Conservation (phyloP, 1,284 basidiomycete genomes). For the Cryptococcus sp. region DNA sequence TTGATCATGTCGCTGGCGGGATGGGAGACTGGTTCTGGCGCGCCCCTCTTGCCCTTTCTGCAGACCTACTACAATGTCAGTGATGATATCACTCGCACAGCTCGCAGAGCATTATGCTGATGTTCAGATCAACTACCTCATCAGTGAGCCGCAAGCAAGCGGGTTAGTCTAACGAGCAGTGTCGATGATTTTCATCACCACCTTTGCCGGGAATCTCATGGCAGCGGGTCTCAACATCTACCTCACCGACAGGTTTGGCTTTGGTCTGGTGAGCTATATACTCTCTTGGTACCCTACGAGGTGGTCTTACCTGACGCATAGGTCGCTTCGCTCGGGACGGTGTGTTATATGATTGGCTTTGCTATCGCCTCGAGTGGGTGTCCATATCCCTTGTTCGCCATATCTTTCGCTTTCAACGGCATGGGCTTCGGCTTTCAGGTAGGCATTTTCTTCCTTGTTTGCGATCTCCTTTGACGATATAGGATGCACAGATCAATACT, state of each 20-base stretch:
- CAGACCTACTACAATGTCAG: slow-evolving; percentile 15
- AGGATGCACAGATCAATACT: slow-evolving; percentile 20
- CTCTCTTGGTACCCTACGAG: background rate
- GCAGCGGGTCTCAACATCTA: slow-evolving; percentile 48
- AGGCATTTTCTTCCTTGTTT: background rate
- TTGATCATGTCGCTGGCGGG: slow-evolving; percentile 14
- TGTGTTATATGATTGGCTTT: slow-evolving; percentile 4
- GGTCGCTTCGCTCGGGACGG: slow-evolving; percentile 1
- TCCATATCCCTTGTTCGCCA: slow-evolving; percentile 1
- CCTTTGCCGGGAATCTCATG: background rate
- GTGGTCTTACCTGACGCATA: background rate
- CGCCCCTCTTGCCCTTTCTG: slow-evolving; percentile 13
- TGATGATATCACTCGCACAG: background rate
- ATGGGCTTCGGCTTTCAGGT: slow-evolving; percentile 3
- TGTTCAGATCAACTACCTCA: slow-evolving; percentile 14
- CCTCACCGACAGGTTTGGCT: slow-evolving; percentile 55
- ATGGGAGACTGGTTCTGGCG: slow-evolving; percentile 13
- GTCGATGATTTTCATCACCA: background rate
- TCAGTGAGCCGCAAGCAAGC: slow-evolving; percentile 5
- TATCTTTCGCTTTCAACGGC: background rate
- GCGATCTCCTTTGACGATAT: slow-evolving; percentile 2
- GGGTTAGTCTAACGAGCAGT: background rate
- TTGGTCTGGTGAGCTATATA: slow-evolving; percentile 52
- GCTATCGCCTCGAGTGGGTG: background rate
- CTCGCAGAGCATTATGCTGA: background rate